Evolutionary conservation across 129 eudicot species (phyloP), one percentile per base, ranked within the genome.

Genomic region (Helianthus tuberosus): DNA sequence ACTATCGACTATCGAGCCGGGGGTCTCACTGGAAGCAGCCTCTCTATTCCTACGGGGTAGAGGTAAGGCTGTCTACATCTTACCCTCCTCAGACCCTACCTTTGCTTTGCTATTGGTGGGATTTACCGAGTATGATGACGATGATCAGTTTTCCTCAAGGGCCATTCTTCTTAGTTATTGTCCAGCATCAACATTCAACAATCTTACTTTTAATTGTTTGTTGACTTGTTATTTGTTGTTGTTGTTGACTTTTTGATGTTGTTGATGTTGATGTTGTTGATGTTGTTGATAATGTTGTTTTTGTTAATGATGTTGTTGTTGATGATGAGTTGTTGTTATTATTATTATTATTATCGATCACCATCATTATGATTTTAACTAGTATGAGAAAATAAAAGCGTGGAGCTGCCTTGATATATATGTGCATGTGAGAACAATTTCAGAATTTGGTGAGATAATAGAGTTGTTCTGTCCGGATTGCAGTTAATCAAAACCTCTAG

Each of bases 371-470:
- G 25, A 25, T 44, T 43, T 16, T 12, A 35, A 32, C 15, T 69
- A 51, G 51, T 29, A 51, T 35, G 13, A 53, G 38, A 36, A 70
- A 58, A 72, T 8, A 29, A 13, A 69, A 58, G 41, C 25, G 51
- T 14, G 14, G 50, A 14, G 68, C 54, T 64, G 50, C 71, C 13
- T 25, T 25, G 5, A 5, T 64, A 51, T 75, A 38, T 64, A 14
- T 63, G 53, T 65, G 71, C 7, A 29, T 55, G 61, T 16, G 71
- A 75, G 39, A 74, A 29, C 11, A 50, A 74, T 27, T 52, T 51
- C 10, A 20, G 52, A 75, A 55, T 51, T 41, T 39, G 46, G 72
- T 64, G 39, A 52, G 64, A 9, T 10, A 62, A 52, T 64, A 20
- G 29, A 39, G 48, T 38, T 35, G 39, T 23, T 44, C 46, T 35